Conservation (phyloP, 2,329 filamentous ascomycete genomes). For the Trichophyton benhamiae region DNA sequence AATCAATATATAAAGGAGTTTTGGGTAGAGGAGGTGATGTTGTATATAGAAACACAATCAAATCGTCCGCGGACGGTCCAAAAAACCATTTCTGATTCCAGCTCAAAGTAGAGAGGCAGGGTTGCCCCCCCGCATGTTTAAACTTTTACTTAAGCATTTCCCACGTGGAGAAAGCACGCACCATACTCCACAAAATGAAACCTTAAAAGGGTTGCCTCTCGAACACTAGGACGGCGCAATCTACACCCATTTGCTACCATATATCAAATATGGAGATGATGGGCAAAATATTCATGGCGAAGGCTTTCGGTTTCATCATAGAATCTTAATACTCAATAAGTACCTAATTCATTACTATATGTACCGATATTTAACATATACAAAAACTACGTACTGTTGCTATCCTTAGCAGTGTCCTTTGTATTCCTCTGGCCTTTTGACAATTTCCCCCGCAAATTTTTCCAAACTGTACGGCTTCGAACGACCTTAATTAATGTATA, state of each 20-base stretch:
- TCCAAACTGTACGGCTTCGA: conserved; percentile 10
- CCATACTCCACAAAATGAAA: not conserved
- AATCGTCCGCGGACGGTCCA: not conserved
- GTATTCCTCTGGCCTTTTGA: not conserved
- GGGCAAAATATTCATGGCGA: too few species aligned
- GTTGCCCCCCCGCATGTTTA: not conserved
- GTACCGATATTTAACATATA: not conserved
- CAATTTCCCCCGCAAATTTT: conserved; percentile 1
- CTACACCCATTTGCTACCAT: not conserved
- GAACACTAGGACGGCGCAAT: not conserved
- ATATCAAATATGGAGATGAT: too few species aligned
- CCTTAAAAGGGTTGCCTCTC: not conserved
- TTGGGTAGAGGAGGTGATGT: not conserved
- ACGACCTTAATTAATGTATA: conserved; percentile 24
- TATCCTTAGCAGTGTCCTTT: not conserved
- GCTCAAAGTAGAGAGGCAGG: not conserved
- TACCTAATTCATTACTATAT: too few species aligned
- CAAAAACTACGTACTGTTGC: not conserved
- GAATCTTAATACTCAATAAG: too few species aligned
- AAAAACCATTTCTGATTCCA: not conserved
- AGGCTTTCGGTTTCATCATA: too few species aligned
- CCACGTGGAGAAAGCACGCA: not conserved
- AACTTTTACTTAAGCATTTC: not conserved
- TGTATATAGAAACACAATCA: conserved; percentile 2
- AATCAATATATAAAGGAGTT: not conserved